Conservation (phyloP, 2,329 filamentous ascomycete genomes). For the Apiospora arundinis region DNA sequence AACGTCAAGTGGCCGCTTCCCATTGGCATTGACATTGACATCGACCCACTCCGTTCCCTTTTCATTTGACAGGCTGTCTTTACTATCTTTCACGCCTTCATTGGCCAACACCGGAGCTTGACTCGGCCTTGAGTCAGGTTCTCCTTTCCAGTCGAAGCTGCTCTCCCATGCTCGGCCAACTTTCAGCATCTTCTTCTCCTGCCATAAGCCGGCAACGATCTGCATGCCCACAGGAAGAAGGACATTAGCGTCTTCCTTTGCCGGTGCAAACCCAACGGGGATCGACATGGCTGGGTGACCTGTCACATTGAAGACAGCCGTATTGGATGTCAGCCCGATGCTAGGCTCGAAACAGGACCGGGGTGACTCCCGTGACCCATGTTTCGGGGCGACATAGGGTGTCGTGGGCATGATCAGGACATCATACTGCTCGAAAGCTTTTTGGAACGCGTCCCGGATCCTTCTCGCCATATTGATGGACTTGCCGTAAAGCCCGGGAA, state of each 20-base stretch:
- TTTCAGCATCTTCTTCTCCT: slow-evolving; percentile 52
- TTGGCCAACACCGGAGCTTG: neutral
- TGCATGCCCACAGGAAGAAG: slow-evolving; percentile 60
- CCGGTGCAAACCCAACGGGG: slow-evolving; percentile 53
- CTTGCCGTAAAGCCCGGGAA: slow-evolving; percentile 55
- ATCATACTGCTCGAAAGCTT: slow-evolving; percentile 47
- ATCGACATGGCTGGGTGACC: slow-evolving; percentile 62
- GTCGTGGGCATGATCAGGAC: slow-evolving; percentile 56
- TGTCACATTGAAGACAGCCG: slow-evolving; percentile 62
- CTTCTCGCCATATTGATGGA: slow-evolving; percentile 54
- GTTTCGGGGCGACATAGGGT: slow-evolving; percentile 20
- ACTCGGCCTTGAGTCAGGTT: neutral
- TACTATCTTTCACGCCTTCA: neutral
- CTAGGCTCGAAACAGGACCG: slow-evolving; percentile 55
- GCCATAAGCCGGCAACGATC: slow-evolving; percentile 58
- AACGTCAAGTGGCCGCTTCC: neutral
- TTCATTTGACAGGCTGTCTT: neutral
- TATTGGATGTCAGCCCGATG: slow-evolving; percentile 62
- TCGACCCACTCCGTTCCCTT: neutral
- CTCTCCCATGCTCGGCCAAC: slow-evolving; percentile 55
- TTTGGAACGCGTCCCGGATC: slow-evolving; percentile 54
- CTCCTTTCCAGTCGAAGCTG: slow-evolving; percentile 50
- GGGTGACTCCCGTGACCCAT: slow-evolving; percentile 44
- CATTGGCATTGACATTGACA: neutral
- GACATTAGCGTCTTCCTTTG: slow-evolving; percentile 45